Evolutionary conservation across 2,329 filamentous ascomycete species (phyloP).

Genomic region (Xylariaceae sp.): DNA sequence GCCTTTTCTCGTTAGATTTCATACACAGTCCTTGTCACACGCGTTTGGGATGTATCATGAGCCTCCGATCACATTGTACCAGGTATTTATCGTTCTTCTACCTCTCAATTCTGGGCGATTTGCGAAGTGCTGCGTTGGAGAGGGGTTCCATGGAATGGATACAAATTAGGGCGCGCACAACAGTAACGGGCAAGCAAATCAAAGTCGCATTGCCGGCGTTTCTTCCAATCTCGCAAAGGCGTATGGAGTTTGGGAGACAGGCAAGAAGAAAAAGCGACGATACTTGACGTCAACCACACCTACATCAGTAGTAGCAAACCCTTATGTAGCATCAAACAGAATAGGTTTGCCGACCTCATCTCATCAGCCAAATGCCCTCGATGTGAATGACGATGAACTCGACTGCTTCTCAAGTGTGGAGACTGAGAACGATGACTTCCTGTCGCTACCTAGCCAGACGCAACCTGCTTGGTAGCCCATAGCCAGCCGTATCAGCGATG

Average conservation of each 20-base stretch:
- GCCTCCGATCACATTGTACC: conserved; percentile 8
- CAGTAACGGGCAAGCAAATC: conserved; percentile 21
- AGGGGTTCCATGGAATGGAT: conserved; percentile 14
- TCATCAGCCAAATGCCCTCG: too few relatives aligned
- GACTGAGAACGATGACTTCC: too few relatives aligned
- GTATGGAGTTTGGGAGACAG: conserved; percentile 18
- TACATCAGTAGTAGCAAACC: conserved; percentile 12
- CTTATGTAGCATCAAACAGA: conserved; percentile 15
- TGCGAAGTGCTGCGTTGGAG: not conserved
- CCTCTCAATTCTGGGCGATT: conserved; percentile 17
- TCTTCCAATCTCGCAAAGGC: conserved; percentile 6
- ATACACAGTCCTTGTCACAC: conserved; percentile 1
- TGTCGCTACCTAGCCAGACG: too few relatives aligned
- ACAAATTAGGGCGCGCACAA: conserved; percentile 14
- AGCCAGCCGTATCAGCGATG: too few relatives aligned
- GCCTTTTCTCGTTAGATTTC: conserved; percentile 9
- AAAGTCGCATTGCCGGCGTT: conserved; percentile 21
- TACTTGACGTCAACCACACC: conserved; percentile 1
- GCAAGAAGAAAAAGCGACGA: conserved; percentile 16
- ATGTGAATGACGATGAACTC: not conserved
- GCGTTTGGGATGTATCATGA: conserved; percentile 20
- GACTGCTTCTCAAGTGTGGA: too few relatives aligned
- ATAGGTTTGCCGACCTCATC: conserved; percentile 3
- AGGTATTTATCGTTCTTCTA: conserved; percentile 15
- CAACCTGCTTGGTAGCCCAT: too few relatives aligned